phyloP scores from a whole-genome alignment of 139 green algal species.

The Yamagishiella unicocca region DNA sequence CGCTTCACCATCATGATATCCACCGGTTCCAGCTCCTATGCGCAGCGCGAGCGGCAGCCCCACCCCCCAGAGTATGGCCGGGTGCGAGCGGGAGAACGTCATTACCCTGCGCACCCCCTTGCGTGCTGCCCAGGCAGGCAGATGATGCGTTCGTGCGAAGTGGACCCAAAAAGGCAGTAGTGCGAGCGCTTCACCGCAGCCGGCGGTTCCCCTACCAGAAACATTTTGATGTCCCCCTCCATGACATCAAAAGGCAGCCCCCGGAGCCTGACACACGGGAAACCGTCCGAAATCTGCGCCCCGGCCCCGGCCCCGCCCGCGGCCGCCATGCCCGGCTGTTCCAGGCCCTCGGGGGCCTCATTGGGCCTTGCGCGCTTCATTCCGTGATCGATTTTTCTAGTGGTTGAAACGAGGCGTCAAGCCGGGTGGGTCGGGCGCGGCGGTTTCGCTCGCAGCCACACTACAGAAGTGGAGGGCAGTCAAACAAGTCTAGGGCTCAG shows the following conservation, averaged over 20 bases:
- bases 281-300: slow-evolving; percentile 51
- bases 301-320: slow-evolving; percentile 16
- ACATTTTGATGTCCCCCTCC: slow-evolving; percentile 83
- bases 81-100: slow-evolving; percentile 9
- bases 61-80: slow-evolving; percentile 40
- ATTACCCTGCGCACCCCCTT: neutral
- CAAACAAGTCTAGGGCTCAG: too few species aligned
- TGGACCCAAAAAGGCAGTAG: slow-evolving; percentile 26
- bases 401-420: neutral
- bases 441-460: too few species aligned
- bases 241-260: slow-evolving; percentile 85
- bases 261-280: slow-evolving; percentile 79
- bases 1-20: slow-evolving; percentile 82
- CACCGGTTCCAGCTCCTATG: slow-evolving; percentile 79
- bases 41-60: slow-evolving; percentile 26
- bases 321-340: slow-evolving; percentile 37
- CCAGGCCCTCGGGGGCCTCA: slow-evolving; percentile 35
- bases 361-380: slow-evolving; percentile 40
- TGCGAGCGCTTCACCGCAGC: slow-evolving; percentile 12
- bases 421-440: neutral
- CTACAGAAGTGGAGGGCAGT: too few species aligned
- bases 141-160: neutral
- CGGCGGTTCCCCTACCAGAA: slow-evolving; percentile 73
- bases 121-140: neutral
- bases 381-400: neutral